Base-by-base conservation (phyloP, 345 rosid species). In the Tarenaya hassleriana region DNA sequence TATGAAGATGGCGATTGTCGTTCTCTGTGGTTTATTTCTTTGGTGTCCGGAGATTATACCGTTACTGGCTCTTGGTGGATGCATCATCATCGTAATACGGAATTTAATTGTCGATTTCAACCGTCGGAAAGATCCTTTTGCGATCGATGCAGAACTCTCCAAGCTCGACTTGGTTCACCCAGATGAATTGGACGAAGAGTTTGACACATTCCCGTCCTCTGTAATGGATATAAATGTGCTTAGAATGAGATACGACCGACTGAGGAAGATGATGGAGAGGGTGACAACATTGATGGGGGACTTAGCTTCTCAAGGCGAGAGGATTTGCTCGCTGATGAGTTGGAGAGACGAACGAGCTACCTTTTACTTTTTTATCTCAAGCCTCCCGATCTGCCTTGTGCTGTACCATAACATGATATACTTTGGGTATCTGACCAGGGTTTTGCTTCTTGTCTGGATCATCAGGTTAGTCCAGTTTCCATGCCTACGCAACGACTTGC, bases 131-230 rank as follows among this genome's bases (percentile, higher is more conserved):
- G 29, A 24, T 5, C 29, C 29, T 24, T 24, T 24, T 24, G 29
- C 29, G 3, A 24, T 2, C 5, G 29, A n/a, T n/a, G n/a, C n/a
- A 19, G 53, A 47, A 50, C 55, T 63, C 1, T 33, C 33, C 3
- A 49, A n/a, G 0, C 56, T 63, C 4, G 68, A 47, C 9, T 3
- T 38, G 1, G 13, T n/a, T 0, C 10, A 2, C 19, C 12, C n/a
- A 1, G 62, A 63, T n/a, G 45, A 48, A 32, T 2, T 55, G 21
- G 68, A 7, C 0, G 68, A 55, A 17, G 52, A 63, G 44, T 63
- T 63, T 0, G 44, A 48, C 32, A 1, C 39, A 55, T 15, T 51
- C 12, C 51, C 65, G 10, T 1, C 61, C 6, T 15, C 50, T 3
- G 55, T 9, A 9, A 7, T 0, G 1, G 48, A 63, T 12, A 1